Conservation (phyloP, 441 rosid species). For the Bruguiera hainesii region DNA sequence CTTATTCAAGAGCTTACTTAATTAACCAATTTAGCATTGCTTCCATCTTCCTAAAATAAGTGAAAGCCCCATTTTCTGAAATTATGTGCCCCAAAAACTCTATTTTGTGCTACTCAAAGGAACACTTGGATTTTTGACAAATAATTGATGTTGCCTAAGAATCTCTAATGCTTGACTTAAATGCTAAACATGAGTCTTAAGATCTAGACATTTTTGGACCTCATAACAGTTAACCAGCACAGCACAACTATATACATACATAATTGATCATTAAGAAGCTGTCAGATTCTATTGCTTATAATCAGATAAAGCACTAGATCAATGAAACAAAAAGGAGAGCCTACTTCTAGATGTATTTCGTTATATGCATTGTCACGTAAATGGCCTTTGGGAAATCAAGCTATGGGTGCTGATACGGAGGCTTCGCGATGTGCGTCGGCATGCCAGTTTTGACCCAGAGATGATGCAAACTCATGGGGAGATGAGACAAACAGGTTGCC, state of each 20-base stretch:
- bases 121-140: background rate
- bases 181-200: background rate
- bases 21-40: no score
- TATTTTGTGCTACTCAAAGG: no score
- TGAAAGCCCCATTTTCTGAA: background rate
- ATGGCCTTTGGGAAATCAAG: conserved; percentile 31
- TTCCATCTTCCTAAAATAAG: no score
- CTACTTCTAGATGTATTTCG: conserved; percentile 18
- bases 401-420: conserved; percentile 26
- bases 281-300: conserved; percentile 17
- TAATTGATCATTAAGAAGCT: background rate
- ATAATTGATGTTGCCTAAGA: background rate
- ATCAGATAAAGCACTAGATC: conserved; percentile 10
- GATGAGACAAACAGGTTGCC: conserved; percentile 29
- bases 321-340: conserved; percentile 6
- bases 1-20: no score
- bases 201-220: background rate
- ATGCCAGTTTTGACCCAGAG: conserved; percentile 31
- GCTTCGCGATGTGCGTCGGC: conserved; percentile 30
- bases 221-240: background rate
- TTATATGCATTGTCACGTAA: conserved; percentile 17
- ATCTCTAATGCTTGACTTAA: background rate
- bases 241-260: background rate
- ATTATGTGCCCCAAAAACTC: background rate
- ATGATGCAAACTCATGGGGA: conserved; percentile 17